Percentiles rank a stretch among this genome's conserved stretches.
Evolutionary conservation across 257 asterid species (phyloP).

Genomic region (Avicennia marina): DNA sequence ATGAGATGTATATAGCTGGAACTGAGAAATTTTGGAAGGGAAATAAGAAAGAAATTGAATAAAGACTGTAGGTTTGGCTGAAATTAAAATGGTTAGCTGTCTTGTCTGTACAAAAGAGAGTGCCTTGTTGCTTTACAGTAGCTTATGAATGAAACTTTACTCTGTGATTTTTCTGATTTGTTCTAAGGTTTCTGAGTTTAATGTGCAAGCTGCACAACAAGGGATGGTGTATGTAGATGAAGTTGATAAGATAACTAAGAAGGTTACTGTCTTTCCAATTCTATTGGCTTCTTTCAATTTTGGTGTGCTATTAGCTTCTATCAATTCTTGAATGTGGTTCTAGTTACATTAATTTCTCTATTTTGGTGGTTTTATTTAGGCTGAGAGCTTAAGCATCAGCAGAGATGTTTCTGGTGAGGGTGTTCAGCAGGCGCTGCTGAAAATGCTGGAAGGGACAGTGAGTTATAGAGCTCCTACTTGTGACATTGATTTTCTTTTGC

Average conservation of each 20-base stretch:
- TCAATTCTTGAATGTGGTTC: constrained; percentile 10
- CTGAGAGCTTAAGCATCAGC: constrained; percentile 86
- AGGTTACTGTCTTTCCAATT: constrained; percentile 39
- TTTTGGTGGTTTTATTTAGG: constrained; percentile 40
- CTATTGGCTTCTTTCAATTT: constrained; percentile 2
- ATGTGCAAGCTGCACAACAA: constrained; percentile 96
- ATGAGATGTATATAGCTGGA: constrained; percentile 3
- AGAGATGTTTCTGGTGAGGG: constrained; percentile 98
- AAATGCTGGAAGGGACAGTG: constrained; percentile 97
- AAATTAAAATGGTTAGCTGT: neutral
- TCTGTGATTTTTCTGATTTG: constrained; percentile 31
- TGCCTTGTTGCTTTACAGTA: constrained; percentile 10
- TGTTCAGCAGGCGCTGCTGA: constrained; percentile 92
- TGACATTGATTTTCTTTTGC: constrained; percentile 15
- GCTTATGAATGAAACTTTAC: constrained; percentile 21
- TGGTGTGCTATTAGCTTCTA: neutral
- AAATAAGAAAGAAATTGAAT: neutral
- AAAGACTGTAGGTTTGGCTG: constrained; percentile 3
- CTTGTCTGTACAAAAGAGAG: neutral
- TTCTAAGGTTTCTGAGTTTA: constrained; percentile 81
- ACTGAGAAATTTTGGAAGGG: neutral
- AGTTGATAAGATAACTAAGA: constrained; percentile 94
- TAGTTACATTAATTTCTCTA: constrained; percentile 13
- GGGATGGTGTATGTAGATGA: constrained; percentile 96
- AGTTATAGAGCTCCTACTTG: constrained; percentile 26